These are phyloP conservation scores for Durio zibethinus DNA, from an alignment of 345 rosid species.

Conservation along the genomic window DNA sequence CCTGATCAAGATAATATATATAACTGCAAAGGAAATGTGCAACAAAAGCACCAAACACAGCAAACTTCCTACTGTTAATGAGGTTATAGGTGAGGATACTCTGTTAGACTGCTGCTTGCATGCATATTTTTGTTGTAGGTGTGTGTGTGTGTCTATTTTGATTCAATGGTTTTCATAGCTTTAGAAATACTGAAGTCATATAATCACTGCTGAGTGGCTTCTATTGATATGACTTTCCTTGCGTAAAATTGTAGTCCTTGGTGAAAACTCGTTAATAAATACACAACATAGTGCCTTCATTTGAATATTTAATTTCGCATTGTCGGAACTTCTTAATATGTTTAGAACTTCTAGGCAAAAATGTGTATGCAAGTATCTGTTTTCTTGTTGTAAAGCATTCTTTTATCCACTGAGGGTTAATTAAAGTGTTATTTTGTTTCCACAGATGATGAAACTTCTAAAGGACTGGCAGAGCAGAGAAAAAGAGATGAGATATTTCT, in stretches of 20 bases:
- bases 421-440: slow-evolving; percentile 9
- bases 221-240: neutral
- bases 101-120: neutral
- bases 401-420: slow-evolving; percentile 12
- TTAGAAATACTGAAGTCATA: neutral
- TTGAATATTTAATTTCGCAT: neutral
- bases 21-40: slow-evolving; percentile 59
- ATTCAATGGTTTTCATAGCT: neutral
- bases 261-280: neutral
- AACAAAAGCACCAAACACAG: slow-evolving; percentile 44
- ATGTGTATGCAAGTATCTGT: neutral
- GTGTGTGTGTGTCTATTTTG: neutral
- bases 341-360: neutral
- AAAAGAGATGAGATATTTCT: slow-evolving; percentile 65
- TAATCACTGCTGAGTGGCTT: neutral
- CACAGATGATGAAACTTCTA: slow-evolving; percentile 51
- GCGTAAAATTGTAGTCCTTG: neutral
- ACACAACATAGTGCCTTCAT: neutral
- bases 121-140: neutral
- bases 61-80: slow-evolving; percentile 54
- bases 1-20: slow-evolving; percentile 65
- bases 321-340: neutral
- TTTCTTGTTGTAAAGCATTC: neutral
- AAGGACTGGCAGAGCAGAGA: slow-evolving; percentile 47
- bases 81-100: slow-evolving; percentile 49